Conservation (phyloP, 2,329 filamentous ascomycete genomes). For the Sclerotinia nivalis region DNA sequence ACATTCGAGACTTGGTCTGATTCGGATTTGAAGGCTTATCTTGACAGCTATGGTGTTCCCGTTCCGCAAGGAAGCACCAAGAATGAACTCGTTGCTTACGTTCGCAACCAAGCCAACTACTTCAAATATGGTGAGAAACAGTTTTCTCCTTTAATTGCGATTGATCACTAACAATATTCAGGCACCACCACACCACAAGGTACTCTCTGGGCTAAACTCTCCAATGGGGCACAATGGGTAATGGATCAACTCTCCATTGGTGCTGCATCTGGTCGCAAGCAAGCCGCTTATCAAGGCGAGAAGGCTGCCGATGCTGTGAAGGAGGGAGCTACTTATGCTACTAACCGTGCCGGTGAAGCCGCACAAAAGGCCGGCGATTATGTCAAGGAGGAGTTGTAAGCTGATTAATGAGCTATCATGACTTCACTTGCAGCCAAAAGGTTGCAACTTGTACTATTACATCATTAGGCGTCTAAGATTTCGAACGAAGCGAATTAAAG, state of each 20-base stretch:
- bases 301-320: constrained; percentile 47
- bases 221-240: constrained; percentile 49
- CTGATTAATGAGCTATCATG: not conserved
- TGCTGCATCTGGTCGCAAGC: constrained; percentile 48
- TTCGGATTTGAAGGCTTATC: constrained; percentile 67
- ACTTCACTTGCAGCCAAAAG: not conserved
- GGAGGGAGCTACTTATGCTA: constrained; percentile 41
- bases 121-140: constrained; percentile 64
- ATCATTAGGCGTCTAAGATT: constrained; percentile 17
- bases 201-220: constrained; percentile 65
- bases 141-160: not conserved
- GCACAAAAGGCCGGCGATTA: constrained; percentile 41
- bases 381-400: constrained; percentile 43
- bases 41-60: constrained; percentile 72
- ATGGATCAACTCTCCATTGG: constrained; percentile 51
- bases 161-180: constrained; percentile 9
- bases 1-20: constrained; percentile 73
- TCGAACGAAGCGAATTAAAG: constrained; percentile 17
- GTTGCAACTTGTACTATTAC: constrained; percentile 18
- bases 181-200: constrained; percentile 61
- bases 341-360: constrained; percentile 42
- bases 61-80: constrained; percentile 40
- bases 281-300: constrained; percentile 46
- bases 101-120: constrained; percentile 71
- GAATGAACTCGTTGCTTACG: constrained; percentile 70